Base-by-base conservation (phyloP, 1,284 basidiomycete genomes). In the Lignosus rhinocerotis region DNA sequence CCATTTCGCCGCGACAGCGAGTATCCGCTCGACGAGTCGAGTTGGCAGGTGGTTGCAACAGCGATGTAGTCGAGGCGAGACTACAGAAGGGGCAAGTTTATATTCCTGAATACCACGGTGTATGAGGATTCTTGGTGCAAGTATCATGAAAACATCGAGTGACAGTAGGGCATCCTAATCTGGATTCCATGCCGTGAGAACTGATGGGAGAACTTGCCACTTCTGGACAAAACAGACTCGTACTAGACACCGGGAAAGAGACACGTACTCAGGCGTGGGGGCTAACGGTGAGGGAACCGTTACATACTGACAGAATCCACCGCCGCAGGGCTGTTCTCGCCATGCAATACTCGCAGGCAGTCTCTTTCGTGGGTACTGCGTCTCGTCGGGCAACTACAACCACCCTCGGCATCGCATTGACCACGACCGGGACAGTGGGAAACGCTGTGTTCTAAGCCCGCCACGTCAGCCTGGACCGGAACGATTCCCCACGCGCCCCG, bases 381-480 rank as follows among this genome's bases (percentile, higher is more conserved):
- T 44, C 38, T 34, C 51, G 33, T 45, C 39, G 51, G 54, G 49
- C 53, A 49, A 61, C 52, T 56, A 53, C 47, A 14, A 55, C 36
- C 45, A 44, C 53, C 58, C 66, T 67, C 67, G 68, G 68, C 58
- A 65, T 58, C 63, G 62, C 49, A 52, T 51, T 56, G 44, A 39
- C 45, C 64, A 53, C 38, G 51, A 45, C 66, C 67, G 66, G 69
- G 56, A 54, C 65, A 61, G 64, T 70, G 69, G 64, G 69, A 70
- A 69, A 52, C 49, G 54, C 33, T 49, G 47, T 47, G 21, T 48
- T 47, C 48, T 58, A 39, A 61, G 61, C 62, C 59, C 60, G 68
- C 69, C 69, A 70, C 69, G 69, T 70, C 69, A 70, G 68, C 66
- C 50, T 51, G 55, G 55, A 21, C 54, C 54, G 61, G 55, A 34